These are phyloP conservation scores for Silene uniflora DNA, from an alignment of 148 eudicot species.

Conservation along the genomic window DNA sequence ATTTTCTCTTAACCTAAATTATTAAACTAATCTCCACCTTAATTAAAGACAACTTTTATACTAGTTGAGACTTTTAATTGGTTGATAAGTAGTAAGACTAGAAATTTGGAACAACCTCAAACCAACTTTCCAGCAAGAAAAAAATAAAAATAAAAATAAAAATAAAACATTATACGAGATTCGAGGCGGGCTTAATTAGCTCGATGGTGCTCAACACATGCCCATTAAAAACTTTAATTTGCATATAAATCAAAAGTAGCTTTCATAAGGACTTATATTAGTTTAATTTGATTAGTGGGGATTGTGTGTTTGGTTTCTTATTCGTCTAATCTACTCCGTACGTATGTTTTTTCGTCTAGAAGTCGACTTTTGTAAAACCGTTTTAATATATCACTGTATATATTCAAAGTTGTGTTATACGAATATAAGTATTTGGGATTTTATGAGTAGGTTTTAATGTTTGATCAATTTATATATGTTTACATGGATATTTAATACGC, in stretches of 20 bases:
- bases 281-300: background rate
- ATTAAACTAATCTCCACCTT: constrained; percentile 8
- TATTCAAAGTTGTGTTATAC: too few relatives aligned
- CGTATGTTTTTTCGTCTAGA: too few relatives aligned
- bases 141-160: background rate
- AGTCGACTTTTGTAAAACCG: background rate
- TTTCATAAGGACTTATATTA: background rate
- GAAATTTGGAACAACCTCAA: constrained; percentile 29
- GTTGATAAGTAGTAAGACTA: constrained; percentile 18
- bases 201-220: constrained; percentile 32
- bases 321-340: too few relatives aligned
- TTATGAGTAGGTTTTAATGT: too few relatives aligned
- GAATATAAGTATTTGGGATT: too few relatives aligned
- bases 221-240: constrained; percentile 1
- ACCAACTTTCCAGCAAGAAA: constrained; percentile 25
- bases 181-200: constrained; percentile 24
- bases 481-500: too few relatives aligned
- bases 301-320: background rate
- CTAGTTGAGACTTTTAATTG: constrained; percentile 13
- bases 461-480: too few relatives aligned
- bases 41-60: constrained; percentile 14
- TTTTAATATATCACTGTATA: too few relatives aligned
- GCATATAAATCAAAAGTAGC: constrained; percentile 11
- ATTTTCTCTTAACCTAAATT: background rate
- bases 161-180: constrained; percentile 27